phyloP scores from a whole-genome alignment of 2,329 filamentous ascomycete genomes.

The Paramyrothecium roridum region DNA sequence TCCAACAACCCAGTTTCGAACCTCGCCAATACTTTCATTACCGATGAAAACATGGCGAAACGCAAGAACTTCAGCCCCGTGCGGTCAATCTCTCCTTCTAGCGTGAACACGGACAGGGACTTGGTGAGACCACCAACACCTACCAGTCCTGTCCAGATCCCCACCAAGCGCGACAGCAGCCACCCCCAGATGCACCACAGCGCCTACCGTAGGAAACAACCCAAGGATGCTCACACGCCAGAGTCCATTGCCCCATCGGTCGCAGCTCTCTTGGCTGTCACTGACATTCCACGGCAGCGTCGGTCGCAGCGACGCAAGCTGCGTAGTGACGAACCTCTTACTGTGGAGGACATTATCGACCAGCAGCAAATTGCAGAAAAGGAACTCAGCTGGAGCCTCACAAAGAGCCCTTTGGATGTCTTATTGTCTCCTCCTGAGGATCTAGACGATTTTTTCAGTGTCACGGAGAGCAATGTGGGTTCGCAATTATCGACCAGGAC shows the following conservation, averaged over 20 bases:
- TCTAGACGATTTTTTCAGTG: constrained; percentile 37
- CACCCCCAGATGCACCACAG: constrained; percentile 34
- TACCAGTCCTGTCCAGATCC: constrained; percentile 55
- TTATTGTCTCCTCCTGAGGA: constrained; percentile 61
- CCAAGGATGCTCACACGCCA: constrained; percentile 44
- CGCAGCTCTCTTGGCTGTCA: constrained; percentile 59
- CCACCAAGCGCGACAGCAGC: constrained; percentile 36
- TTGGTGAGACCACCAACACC: constrained; percentile 26
- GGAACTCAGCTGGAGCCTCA: constrained; percentile 52
- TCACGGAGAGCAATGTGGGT: constrained; percentile 50
- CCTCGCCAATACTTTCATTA: constrained; percentile 13
- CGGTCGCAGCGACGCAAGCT: constrained; percentile 30
- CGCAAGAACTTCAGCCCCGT: constrained; percentile 18
- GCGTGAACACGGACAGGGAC: constrained; percentile 18
- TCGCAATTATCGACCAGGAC: constrained; percentile 53
- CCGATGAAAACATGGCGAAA: constrained; percentile 30
- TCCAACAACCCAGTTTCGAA: constrained; percentile 1
- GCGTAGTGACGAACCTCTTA: constrained; percentile 33
- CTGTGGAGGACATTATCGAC: constrained; percentile 53
- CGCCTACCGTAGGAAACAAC: constrained; percentile 29
- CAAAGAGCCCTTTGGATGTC: constrained; percentile 54
- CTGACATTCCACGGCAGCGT: constrained; percentile 52
- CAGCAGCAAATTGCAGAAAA: constrained; percentile 55
- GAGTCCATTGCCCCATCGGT: constrained; percentile 57
- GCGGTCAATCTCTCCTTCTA: background rate